Percentiles rank a stretch among this genome's conserved stretches.
Conservation (phyloP, 805 yeast species). For the Metschnikowia cubensis region DNA sequence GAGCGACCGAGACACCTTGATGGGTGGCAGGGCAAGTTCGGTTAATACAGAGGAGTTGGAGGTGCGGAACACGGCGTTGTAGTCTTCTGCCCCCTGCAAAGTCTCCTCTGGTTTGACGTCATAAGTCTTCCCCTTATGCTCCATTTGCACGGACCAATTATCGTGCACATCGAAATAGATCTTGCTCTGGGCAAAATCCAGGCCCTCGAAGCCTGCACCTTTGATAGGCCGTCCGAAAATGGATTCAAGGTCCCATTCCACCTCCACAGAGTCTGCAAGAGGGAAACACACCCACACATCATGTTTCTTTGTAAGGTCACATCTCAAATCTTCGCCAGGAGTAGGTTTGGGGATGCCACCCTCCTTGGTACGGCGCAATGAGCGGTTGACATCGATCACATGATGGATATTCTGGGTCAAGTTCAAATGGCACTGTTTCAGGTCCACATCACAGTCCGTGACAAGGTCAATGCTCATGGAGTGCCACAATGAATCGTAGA, state of each 20-base stretch:
- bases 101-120: slow-evolving; percentile 10
- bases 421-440: slow-evolving; percentile 40
- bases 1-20: slow-evolving; percentile 75
- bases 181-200: slow-evolving; percentile 18
- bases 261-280: slow-evolving; percentile 44
- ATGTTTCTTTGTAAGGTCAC: slow-evolving; percentile 59
- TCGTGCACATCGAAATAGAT: slow-evolving; percentile 35
- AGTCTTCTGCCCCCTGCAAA: slow-evolving; percentile 18
- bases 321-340: slow-evolving; percentile 63
- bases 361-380: slow-evolving; percentile 52
- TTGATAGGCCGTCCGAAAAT: slow-evolving; percentile 66
- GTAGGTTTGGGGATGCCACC: slow-evolving; percentile 80
- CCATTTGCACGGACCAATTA: slow-evolving; percentile 45
- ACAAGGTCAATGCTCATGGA: slow-evolving; percentile 81
- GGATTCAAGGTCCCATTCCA: slow-evolving; percentile 53
- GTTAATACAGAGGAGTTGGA: slow-evolving; percentile 41
- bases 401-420: slow-evolving; percentile 67
- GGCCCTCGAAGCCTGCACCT: slow-evolving; percentile 61
- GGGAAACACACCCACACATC: slow-evolving; percentile 80
- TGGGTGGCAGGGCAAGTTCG: slow-evolving; percentile 48
- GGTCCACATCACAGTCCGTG: slow-evolving; percentile 45
- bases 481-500: slow-evolving; percentile 92
- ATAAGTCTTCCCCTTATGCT: slow-evolving; percentile 8
- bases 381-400: slow-evolving; percentile 66
- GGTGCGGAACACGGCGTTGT: slow-evolving; percentile 42